These are phyloP conservation scores for Wickerhamiella cacticola DNA, from an alignment of 805 yeast species.

Conservation along the genomic window DNA sequence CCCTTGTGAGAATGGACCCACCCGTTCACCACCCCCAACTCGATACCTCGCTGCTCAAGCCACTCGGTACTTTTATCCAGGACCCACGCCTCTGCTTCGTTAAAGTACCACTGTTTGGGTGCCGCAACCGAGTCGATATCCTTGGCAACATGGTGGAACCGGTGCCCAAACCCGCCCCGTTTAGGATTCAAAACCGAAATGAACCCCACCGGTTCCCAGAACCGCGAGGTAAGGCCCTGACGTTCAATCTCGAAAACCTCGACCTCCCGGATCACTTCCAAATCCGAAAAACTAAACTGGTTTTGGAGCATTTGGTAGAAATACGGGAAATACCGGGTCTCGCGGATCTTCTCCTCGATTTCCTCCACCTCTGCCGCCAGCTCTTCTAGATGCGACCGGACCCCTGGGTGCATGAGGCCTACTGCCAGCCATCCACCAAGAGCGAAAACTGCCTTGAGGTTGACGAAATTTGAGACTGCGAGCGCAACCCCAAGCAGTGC, in stretches of 20 bases:
- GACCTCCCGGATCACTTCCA: slow-evolving; percentile 47
- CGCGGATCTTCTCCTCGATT: slow-evolving; percentile 9
- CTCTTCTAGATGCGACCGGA: slow-evolving; percentile 1
- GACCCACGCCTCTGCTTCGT: slow-evolving; percentile 48
- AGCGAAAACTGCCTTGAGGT: slow-evolving; percentile 53
- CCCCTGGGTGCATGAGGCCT: slow-evolving; percentile 46
- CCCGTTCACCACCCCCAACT: slow-evolving; percentile 24
- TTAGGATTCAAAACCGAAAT: slow-evolving; percentile 45
- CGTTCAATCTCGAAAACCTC: slow-evolving; percentile 69
- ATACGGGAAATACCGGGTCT: background rate
- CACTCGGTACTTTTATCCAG: slow-evolving; percentile 49
- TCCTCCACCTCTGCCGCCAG: slow-evolving; percentile 6
- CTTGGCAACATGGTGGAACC: slow-evolving; percentile 44
- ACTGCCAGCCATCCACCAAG: slow-evolving; percentile 45
- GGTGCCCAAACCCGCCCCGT: slow-evolving; percentile 35
- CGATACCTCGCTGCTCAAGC: slow-evolving; percentile 37
- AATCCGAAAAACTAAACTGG: slow-evolving; percentile 52
- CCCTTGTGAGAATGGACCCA: slow-evolving; percentile 31
- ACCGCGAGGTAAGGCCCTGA: slow-evolving; percentile 45
- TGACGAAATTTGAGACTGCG: slow-evolving; percentile 32
- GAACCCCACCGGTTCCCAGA: slow-evolving; percentile 50
- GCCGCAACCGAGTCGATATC: slow-evolving; percentile 45
- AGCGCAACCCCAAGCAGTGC: slow-evolving; percentile 26
- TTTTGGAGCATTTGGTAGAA: slow-evolving; percentile 27
- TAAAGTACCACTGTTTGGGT: slow-evolving; percentile 67